Evolutionary conservation across 1,284 basidiomycete species (phyloP).

Genomic region (Cutaneotrichosporon mucoides): DNA sequence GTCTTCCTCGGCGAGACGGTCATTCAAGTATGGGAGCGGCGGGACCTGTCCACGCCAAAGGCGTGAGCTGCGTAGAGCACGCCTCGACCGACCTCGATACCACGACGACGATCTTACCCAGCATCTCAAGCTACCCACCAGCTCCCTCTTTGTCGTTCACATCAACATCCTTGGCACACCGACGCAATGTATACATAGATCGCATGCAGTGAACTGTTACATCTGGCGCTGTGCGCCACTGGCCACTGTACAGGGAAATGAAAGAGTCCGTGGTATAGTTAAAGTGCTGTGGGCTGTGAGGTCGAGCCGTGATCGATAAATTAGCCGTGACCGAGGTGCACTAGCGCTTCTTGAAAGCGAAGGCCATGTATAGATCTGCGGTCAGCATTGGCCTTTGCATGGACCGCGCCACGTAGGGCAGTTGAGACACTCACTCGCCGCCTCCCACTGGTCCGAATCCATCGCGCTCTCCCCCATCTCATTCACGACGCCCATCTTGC

Average conservation of each 20-base stretch:
- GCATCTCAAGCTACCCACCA: neutral
- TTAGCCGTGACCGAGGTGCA: slow-evolving; percentile 20
- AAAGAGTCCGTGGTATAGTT: neutral
- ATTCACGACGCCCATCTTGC: slow-evolving; percentile 85
- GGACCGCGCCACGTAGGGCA: neutral
- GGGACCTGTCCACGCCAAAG: slow-evolving; percentile 35
- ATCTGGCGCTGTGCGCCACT: neutral
- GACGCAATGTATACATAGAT: slow-evolving; percentile 1
- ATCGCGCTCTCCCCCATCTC: slow-evolving; percentile 77
- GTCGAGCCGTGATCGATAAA: neutral
- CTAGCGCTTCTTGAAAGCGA: slow-evolving; percentile 65
- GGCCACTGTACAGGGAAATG: neutral
- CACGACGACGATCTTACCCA: neutral
- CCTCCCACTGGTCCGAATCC: slow-evolving; percentile 92
- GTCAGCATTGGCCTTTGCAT: slow-evolving; percentile 2
- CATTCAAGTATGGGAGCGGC: slow-evolving; percentile 63
- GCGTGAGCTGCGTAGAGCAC: neutral
- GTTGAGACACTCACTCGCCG: slow-evolving; percentile 70
- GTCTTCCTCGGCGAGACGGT: slow-evolving; percentile 96
- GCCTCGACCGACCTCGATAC: neutral
- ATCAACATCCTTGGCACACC: neutral
- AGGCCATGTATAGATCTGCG: slow-evolving; percentile 75
- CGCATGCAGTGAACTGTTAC: slow-evolving; percentile 5
- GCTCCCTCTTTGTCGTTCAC: neutral
- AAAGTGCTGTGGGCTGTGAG: neutral